phyloP scores from a whole-genome alignment of 495 filamentous ascomycete species.

The Aspergillus steynii region DNA sequence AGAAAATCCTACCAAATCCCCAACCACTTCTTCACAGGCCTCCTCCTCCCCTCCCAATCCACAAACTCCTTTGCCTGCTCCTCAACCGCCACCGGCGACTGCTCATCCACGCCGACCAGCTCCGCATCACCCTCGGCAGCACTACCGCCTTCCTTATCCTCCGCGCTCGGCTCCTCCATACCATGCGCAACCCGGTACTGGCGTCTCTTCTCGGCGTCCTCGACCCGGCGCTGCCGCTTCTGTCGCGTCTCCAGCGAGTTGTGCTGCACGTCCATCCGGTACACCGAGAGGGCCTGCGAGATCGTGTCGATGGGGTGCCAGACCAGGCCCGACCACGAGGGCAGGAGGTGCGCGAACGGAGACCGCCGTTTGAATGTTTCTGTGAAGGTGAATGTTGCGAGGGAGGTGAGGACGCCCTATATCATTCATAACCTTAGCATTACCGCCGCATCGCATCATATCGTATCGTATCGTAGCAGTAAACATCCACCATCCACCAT shows the following conservation, averaged over 20 bases:
- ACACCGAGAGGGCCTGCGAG: constrained; percentile 60
- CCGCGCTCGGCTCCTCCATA: constrained; percentile 51
- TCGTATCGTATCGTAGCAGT: neutral
- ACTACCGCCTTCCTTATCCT: constrained; percentile 17
- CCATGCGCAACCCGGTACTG: constrained; percentile 84
- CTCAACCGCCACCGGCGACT: constrained; percentile 33
- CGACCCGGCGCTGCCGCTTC: constrained; percentile 62
- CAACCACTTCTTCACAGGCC: constrained; percentile 60
- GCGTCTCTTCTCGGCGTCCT: constrained; percentile 77
- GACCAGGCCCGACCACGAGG: constrained; percentile 57
- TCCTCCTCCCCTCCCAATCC: constrained; percentile 49
- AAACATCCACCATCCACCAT: neutral
- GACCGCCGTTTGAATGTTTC: constrained; percentile 70
- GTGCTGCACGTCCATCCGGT: constrained; percentile 67
- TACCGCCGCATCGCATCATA: neutral
- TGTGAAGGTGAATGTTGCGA: constrained; percentile 67
- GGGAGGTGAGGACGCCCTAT: constrained; percentile 64
- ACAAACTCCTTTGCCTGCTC: constrained; percentile 26
- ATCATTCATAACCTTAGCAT: neutral
- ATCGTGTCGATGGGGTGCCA: constrained; percentile 63
- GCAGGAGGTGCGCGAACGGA: constrained; percentile 71
- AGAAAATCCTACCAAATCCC: constrained; percentile 54
- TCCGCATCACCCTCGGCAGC: constrained; percentile 22
- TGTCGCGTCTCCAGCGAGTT: constrained; percentile 62
- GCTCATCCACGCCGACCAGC: constrained; percentile 30